Evolutionary conservation across 371 early-diverging fungal species (phyloP), one percentile per base, ranked within the genome.

Genomic region (Rhizopus sp.): DNA sequence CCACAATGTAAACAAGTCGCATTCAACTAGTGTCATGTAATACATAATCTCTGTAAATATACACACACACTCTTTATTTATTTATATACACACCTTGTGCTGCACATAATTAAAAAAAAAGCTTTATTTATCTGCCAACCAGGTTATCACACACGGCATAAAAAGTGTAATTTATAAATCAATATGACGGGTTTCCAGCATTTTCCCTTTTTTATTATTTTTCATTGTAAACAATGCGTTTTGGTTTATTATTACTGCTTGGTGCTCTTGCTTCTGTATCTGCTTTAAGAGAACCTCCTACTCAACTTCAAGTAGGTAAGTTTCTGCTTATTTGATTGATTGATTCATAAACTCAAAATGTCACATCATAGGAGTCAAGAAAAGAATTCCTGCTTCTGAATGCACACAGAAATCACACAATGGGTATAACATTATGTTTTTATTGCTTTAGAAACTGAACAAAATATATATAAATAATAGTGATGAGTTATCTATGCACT

Each of bases 401-500:
- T 85, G 85, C 52, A 63, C 53, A n/a, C 52, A 48, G 5, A 70
- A 67, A 51, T 70, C 85, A 2, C 66, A 64, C 41, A 68, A 72
- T 55, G 85, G 85, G 83, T 80, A 78, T 13, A 12, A 39, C n/a
- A 41, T 23, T 46, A 32, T 38, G 16, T 3, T 23, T n/a, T 7
- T 12, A 47, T 29, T 47, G 23, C 23, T 23, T 23, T 23, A 23
- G 23, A 23, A 23, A 23, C 23, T 23, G 23, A 47, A 30, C 13
- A 17, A 33, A 23, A 29, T 17, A 34, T 3, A 29, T 7, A 23
- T 45, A 29, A 23, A 12, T 29, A 38, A 12, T 52, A 84, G 87
- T 55, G 89, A 90, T 75, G 63, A 64, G 37, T 58, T 91, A 12
- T 74, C 86, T 1, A 89, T 94, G 86, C 94, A 94, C 69, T 94